These are phyloP conservation scores for Debaryomyces prosopidis DNA, from an alignment of 805 yeast genomes.

Conservation along the genomic window DNA sequence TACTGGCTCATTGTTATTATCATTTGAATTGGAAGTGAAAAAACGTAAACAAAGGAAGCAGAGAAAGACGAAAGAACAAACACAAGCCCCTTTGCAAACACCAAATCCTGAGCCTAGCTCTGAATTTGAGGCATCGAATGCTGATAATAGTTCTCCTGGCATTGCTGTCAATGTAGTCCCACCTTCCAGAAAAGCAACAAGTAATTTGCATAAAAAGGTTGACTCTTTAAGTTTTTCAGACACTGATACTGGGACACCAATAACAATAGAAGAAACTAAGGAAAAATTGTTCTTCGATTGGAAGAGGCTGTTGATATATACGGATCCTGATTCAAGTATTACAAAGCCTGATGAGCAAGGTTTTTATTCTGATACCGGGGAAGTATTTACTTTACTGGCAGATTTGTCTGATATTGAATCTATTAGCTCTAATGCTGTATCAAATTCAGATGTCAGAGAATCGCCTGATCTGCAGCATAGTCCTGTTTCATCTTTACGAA, in stretches of 20 bases:
- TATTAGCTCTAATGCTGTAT: neutral
- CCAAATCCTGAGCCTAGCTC: neutral
- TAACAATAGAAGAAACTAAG: conserved; percentile 9
- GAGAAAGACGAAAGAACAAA: conserved; percentile 1
- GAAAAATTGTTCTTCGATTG: conserved; percentile 21
- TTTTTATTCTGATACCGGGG: conserved; percentile 30
- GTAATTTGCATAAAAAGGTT: conserved; percentile 4
- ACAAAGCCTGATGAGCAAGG: conserved; percentile 39
- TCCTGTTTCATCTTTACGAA: neutral
- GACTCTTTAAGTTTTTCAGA: conserved; percentile 8
- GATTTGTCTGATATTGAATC: conserved; percentile 37
- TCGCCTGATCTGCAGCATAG: neutral
- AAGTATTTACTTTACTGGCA: conserved; percentile 6
- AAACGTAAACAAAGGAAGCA: conserved; percentile 8
- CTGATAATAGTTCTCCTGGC: conserved; percentile 1
- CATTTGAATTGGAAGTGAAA: conserved; percentile 38
- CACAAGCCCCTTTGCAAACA: neutral
- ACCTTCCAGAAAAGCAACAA: conserved; percentile 8
- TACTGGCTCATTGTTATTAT: conserved; percentile 48
- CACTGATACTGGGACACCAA: conserved; percentile 7
- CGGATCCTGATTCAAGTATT: conserved; percentile 15
- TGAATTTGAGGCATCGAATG: conserved; percentile 1
- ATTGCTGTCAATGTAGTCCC: conserved; percentile 11
- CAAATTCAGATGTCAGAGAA: neutral
- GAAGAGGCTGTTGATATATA: conserved; percentile 27